Evolutionary conservation across 2,329 filamentous ascomycete species (phyloP).

Genomic region (Neofusicoccum cordaticola): DNA sequence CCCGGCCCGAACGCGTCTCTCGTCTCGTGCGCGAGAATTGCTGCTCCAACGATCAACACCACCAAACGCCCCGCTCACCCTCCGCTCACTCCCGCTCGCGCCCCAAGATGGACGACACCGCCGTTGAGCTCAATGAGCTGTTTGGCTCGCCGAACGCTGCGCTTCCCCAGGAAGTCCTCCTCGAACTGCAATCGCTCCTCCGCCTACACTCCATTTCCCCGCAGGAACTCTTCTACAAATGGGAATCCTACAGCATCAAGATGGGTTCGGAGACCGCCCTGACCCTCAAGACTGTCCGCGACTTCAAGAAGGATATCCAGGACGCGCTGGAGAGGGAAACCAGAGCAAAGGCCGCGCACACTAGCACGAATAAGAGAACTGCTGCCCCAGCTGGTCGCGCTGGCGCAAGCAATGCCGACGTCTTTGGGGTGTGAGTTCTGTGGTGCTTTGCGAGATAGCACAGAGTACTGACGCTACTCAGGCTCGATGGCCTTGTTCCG

Average conservation of each 20-base stretch:
- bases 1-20: neutral
- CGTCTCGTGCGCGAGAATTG: neutral
- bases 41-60: conserved; percentile 3
- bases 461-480: conserved; percentile 20
- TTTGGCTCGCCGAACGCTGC: conserved; percentile 54
- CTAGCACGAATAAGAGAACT: conserved; percentile 62
- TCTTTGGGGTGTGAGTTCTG: conserved; percentile 69
- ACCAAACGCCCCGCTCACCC: neutral
- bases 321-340: conserved; percentile 77
- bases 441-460: conserved; percentile 15
- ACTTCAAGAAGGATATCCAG: conserved; percentile 83
- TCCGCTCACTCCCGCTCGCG: neutral
- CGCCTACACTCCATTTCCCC: conserved; percentile 75
- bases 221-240: conserved; percentile 95
- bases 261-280: conserved; percentile 80
- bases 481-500: conserved; percentile 48
- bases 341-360: conserved; percentile 60
- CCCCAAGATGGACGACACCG: conserved; percentile 48
- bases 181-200: conserved; percentile 82
- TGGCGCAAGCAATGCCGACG: conserved; percentile 57
- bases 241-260: conserved; percentile 96
- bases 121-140: conserved; percentile 55
- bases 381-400: conserved; percentile 58
- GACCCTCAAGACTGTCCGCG: conserved; percentile 67
- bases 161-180: conserved; percentile 73